A percentile compares a stretch with the other conserved stretches of the same genome.
These are phyloP conservation scores for Penicillium soppii DNA, from an alignment of 495 filamentous ascomycete genomes.

Conservation along the genomic window DNA sequence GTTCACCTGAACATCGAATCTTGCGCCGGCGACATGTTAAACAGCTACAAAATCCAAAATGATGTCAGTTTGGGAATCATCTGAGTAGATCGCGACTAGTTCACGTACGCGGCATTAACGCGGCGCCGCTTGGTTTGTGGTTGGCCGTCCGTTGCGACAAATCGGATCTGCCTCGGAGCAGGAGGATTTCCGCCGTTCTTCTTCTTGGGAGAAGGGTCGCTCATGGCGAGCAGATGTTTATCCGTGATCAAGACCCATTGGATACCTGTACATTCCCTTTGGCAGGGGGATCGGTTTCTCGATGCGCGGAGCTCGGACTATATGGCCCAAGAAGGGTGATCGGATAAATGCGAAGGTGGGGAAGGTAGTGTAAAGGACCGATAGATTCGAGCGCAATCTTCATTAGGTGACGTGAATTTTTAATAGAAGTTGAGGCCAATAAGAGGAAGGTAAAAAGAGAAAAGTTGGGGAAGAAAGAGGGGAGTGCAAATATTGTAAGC, in stretches of 20 bases:
- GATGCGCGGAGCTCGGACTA: background rate
- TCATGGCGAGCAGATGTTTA: conserved; percentile 47
- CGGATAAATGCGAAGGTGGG: conserved; percentile 13
- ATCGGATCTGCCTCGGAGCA: conserved; percentile 60
- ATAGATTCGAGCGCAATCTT: conserved; percentile 14
- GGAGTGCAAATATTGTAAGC: background rate
- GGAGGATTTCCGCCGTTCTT: conserved; percentile 39
- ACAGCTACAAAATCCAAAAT: conserved; percentile 49
- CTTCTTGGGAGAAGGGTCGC: conserved; percentile 44
- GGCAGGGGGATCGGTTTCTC: background rate
- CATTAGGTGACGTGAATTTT: conserved; percentile 20
- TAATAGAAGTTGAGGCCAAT: background rate
- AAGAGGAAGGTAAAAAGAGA: conserved; percentile 7
- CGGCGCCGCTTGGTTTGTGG: conserved; percentile 77
- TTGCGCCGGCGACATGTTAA: conserved; percentile 80
- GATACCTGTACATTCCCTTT: conserved; percentile 16
- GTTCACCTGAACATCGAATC: conserved; percentile 78
- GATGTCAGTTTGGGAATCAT: conserved; percentile 21
- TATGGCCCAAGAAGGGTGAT: conserved; percentile 7
- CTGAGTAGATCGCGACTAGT: background rate
- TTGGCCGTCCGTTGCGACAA: conserved; percentile 79
- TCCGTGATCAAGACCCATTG: conserved; percentile 44
- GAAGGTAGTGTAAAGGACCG: conserved; percentile 13
- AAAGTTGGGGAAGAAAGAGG: conserved; percentile 1
- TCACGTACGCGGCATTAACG: conserved; percentile 75